phyloP scores from a whole-genome alignment of 257 asterid genomes.

The Rauvolfia tetraphylla region DNA sequence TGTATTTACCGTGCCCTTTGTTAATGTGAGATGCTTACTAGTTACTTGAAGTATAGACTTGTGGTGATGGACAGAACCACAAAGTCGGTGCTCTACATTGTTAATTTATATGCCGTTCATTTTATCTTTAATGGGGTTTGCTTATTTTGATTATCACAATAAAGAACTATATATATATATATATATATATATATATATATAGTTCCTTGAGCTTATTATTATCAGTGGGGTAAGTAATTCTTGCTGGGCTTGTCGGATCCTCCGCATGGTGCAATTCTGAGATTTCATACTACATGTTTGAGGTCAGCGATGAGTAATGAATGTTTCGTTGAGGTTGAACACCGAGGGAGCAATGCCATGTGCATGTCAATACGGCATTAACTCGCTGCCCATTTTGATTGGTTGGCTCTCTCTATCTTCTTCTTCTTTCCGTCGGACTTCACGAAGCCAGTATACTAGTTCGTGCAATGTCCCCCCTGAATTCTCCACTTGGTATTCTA shows the following conservation, averaged over 20 bases:
- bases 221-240: background rate
- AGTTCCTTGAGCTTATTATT: background rate
- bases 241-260: background rate
- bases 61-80: conserved; percentile 8
- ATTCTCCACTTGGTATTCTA: background rate
- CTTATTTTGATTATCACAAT: conserved; percentile 1
- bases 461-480: background rate
- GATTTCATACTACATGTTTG: background rate
- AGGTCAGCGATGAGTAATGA: conserved; percentile 13
- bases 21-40: too few species aligned
- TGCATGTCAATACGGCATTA: conserved; percentile 16
- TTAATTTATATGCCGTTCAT: background rate
- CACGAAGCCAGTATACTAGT: background rate
- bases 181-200: background rate
- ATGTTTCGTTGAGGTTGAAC: background rate
- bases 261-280: background rate
- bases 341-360: conserved; percentile 15
- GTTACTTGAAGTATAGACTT: too few species aligned
- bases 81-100: background rate
- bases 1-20: conserved; percentile 16
- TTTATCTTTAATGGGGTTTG: background rate
- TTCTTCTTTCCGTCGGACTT: background rate
- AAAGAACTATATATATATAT: background rate
- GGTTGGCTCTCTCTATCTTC: background rate
- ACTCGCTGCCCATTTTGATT: conserved; percentile 12